Base-by-base conservation (phyloP, 2,329 filamentous ascomycete genomes). In the Microcyclospora pomicola region DNA sequence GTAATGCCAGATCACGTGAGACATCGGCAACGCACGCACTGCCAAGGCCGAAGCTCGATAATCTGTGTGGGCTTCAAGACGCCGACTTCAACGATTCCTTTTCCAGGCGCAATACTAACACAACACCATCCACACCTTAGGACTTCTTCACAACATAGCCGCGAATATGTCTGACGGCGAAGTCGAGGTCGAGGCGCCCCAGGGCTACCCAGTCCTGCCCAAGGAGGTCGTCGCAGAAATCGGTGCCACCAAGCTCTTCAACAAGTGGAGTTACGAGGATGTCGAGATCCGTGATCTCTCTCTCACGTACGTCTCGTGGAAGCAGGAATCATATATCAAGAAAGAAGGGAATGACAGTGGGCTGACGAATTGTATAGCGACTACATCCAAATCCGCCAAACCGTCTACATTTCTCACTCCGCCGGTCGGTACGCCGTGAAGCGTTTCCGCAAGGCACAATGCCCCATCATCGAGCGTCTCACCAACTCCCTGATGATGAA, bases 401-500 rank as follows among this genome's bases (percentile, higher is more conserved):
- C 91, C 60, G 91, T 96, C 75, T 98, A 96, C 75, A 79, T 95
- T 71, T 86, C 91, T 66, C 91, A 98, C 80, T 93, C 87, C 54
- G 91, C 92, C 63, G 91, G 91, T 66, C 85, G 87, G 66, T 98
- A 94, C 79, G 91, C 91, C 65, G 78, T 81, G 72, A 98, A 98
- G 86, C 82, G 92, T 65, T 98, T 98, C 85, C 84, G 91, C 76
- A 98, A 98, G 82, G 91, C 92, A 67, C 92, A 96, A 79, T 98
- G 91, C 84, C 91, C 91, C 62, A 96, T 98, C 80, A 95, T 98
- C 66, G 91, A 98, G 83, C 88, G 91, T 68, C 81, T 98, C 60
- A 98, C 91, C 77, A 98, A 98, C 83, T 96, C 91, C 45, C 81
- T 98, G 67, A 98, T 98, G 92, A 96, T 96, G 88, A 94, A 98